These are phyloP conservation scores for Cystobasidium ongulense DNA, from an alignment of 768 basidiomycete genomes.

Conservation along the genomic window DNA sequence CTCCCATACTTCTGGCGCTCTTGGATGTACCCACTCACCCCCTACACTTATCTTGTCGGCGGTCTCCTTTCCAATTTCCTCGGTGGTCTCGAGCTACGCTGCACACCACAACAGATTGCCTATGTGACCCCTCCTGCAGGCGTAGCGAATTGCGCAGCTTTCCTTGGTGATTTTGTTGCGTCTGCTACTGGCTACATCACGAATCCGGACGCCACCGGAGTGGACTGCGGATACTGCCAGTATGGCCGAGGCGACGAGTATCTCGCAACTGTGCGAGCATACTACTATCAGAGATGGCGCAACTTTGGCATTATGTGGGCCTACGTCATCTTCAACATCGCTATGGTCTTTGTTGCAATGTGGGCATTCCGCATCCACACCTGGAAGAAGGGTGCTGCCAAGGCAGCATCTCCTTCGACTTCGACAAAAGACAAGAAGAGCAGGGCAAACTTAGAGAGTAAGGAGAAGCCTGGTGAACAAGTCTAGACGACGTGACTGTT, in stretches of 20 bases:
- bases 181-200: constrained; percentile 34
- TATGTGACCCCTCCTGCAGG: constrained; percentile 38
- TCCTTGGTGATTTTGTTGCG: constrained; percentile 33
- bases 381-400: background rate
- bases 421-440: too few species aligned
- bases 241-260: constrained; percentile 37
- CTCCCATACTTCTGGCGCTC: constrained; percentile 54
- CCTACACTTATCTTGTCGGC: constrained; percentile 57
- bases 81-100: constrained; percentile 31
- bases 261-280: constrained; percentile 34
- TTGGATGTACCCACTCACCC: constrained; percentile 52
- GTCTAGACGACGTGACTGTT: background rate
- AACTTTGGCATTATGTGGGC: constrained; percentile 28
- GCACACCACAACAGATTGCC: constrained; percentile 31
- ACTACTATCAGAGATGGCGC: constrained; percentile 33
- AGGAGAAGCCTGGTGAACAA: too few species aligned
- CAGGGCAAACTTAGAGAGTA: too few species aligned
- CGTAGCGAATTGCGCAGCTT: constrained; percentile 33
- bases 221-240: constrained; percentile 27
- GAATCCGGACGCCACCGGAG: constrained; percentile 30
- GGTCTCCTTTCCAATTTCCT: constrained; percentile 43
- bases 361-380: constrained; percentile 19
- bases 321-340: constrained; percentile 9
- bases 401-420: too few species aligned
- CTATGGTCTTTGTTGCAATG: background rate